Evolutionary conservation across 2,329 filamentous ascomycete species (phyloP).

Genomic region (Erysiphe neolycopersici): DNA sequence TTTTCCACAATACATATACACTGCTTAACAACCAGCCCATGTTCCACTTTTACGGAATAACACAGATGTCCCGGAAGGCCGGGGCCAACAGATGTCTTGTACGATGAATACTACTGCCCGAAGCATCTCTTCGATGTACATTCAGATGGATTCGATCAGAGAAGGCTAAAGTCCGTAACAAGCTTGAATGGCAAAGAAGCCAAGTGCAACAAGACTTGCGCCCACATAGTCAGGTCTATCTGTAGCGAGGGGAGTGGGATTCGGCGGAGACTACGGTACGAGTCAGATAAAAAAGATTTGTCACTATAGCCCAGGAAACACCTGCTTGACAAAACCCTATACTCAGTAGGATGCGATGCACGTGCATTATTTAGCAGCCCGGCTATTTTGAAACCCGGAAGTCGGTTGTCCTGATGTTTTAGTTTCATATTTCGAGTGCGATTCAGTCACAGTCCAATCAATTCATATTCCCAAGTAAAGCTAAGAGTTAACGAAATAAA

Average conservation of each 20-base stretch:
- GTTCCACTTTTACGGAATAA: neutral
- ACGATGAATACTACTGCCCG: neutral
- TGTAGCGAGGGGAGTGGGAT: neutral
- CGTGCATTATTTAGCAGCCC: slow-evolving; percentile 1
- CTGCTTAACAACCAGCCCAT: neutral
- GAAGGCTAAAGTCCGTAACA: neutral
- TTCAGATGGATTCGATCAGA: neutral
- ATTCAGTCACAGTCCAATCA: neutral
- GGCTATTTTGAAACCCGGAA: neutral
- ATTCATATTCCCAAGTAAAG: neutral
- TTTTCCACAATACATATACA: neutral
- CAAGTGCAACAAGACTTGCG: neutral
- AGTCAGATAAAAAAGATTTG: neutral
- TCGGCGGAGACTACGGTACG: neutral
- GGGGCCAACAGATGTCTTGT: neutral
- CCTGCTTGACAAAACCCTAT: neutral
- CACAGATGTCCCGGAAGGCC: neutral
- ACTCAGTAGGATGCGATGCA: neutral
- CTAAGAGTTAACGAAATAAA: neutral
- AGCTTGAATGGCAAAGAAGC: neutral
- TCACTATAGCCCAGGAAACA: neutral
- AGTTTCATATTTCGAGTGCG: neutral
- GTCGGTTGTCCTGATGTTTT: neutral
- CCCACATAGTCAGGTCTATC: neutral
- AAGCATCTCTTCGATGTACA: neutral